These are phyloP conservation scores for Kluyveromyces lactis DNA, from an alignment of 805 yeast species.

Conservation along the genomic window DNA sequence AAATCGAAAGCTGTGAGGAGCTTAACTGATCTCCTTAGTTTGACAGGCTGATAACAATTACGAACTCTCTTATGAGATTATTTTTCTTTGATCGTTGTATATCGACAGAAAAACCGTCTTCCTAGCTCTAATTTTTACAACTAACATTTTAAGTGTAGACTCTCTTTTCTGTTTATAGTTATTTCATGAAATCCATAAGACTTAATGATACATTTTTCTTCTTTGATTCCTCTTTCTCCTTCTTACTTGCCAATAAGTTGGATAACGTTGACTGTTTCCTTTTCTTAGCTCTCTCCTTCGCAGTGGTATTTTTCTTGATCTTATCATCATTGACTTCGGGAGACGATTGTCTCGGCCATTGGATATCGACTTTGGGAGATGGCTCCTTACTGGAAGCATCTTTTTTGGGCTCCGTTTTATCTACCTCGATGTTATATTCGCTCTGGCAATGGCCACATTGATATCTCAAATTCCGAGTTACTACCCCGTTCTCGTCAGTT, in stretches of 20 bases:
- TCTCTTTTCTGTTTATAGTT: not conserved
- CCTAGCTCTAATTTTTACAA: too few species aligned
- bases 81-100: too few species aligned
- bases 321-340: not conserved
- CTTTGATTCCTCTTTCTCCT: constrained; percentile 28
- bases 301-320: constrained; percentile 11
- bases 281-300: constrained; percentile 38
- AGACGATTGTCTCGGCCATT: not conserved
- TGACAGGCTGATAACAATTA: not conserved
- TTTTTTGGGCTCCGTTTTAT: constrained; percentile 5
- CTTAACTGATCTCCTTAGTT: constrained; percentile 6
- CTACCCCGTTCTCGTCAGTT: not conserved
- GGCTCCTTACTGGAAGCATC: constrained; percentile 1
- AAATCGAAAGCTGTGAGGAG: constrained; percentile 6
- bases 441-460: constrained; percentile 25
- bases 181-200: constrained; percentile 43
- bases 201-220: constrained; percentile 32
- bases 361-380: not conserved
- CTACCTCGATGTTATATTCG: not conserved
- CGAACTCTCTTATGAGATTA: too few species aligned
- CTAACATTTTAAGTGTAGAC: not conserved
- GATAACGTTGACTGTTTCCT: constrained; percentile 38
- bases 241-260: constrained; percentile 35
- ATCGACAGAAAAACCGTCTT: too few species aligned
- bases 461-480: constrained; percentile 16